phyloP scores from a whole-genome alignment of 305 asterid genomes.

The Fraxinus baroniana region DNA sequence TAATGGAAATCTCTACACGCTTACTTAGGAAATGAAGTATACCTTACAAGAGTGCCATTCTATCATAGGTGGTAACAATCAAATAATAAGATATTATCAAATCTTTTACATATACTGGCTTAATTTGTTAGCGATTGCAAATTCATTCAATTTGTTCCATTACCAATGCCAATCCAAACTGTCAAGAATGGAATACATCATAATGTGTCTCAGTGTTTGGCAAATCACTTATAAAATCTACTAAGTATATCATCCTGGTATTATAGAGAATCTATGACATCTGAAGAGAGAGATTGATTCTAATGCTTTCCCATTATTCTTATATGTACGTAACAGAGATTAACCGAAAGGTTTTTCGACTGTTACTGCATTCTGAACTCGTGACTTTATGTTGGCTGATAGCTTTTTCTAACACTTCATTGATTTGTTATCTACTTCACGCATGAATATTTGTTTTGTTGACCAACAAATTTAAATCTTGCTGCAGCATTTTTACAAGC shows the following conservation, averaged over 20 bases:
- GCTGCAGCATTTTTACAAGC: constrained; percentile 85
- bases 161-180: not conserved
- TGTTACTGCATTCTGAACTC: not conserved
- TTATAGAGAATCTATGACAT: not conserved
- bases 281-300: not conserved
- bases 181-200: not conserved
- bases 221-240: not conserved
- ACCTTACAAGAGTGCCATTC: not conserved
- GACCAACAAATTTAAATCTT: constrained; percentile 14
- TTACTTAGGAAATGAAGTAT: not conserved
- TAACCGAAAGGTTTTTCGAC: not conserved
- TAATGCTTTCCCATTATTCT: not conserved
- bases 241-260: not conserved
- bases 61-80: not conserved
- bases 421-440: not conserved
- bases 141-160: not conserved
- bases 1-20: not conserved
- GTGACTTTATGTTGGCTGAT: not conserved
- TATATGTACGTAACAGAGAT: not conserved
- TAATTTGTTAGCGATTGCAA: not conserved
- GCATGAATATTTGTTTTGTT: not conserved
- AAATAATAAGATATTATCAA: not conserved
- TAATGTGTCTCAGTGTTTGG: not conserved
- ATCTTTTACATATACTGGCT: not conserved
- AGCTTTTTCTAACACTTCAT: not conserved